These are phyloP conservation scores for Sarocladiaceae sp. DNA, from an alignment of 2,329 filamentous ascomycete genomes.

Conservation along the genomic window DNA sequence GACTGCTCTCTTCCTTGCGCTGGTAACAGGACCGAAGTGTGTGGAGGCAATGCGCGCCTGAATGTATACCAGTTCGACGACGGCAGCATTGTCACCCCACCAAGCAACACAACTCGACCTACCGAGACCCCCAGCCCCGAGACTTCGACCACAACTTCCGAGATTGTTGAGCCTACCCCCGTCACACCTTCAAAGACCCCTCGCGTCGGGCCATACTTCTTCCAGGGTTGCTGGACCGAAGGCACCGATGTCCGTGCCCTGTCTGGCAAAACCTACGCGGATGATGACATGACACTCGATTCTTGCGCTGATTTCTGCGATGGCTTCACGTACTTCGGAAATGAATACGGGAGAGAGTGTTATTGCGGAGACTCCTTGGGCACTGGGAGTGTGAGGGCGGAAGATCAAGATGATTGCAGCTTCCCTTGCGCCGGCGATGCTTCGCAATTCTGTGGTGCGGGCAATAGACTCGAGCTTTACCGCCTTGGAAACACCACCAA, in stretches of 20 bases:
- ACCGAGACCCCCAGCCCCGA: slow-evolving; percentile 16
- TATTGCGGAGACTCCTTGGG: slow-evolving; percentile 30
- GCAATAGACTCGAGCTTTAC: slow-evolving; percentile 27
- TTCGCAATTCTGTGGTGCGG: slow-evolving; percentile 29
- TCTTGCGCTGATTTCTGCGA: slow-evolving; percentile 24
- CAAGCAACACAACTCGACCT: neutral
- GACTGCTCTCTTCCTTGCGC: slow-evolving; percentile 31
- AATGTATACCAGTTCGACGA: slow-evolving; percentile 27
- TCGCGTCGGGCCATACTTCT: neutral
- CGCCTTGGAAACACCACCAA: slow-evolving; percentile 12
- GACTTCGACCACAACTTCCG: slow-evolving; percentile 19
- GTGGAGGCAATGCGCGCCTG: slow-evolving; percentile 26
- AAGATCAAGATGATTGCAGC: slow-evolving; percentile 25
- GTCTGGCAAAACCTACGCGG: slow-evolving; percentile 19
- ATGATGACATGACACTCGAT: slow-evolving; percentile 30
- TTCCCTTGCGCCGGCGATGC: slow-evolving; percentile 26
- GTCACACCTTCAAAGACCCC: neutral
- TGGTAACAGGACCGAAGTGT: slow-evolving; percentile 26
- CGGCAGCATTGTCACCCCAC: neutral
- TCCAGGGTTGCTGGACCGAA: slow-evolving; percentile 32
- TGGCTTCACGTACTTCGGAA: slow-evolving; percentile 24
- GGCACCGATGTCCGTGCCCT: slow-evolving; percentile 25
- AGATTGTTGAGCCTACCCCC: neutral
- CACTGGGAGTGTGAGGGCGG: slow-evolving; percentile 19
- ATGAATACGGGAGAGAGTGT: slow-evolving; percentile 31